Evolutionary conservation across 1,284 basidiomycete species (phyloP), one percentile per base, ranked within the genome.

Genomic region (Fomitopsis pinicola): DNA sequence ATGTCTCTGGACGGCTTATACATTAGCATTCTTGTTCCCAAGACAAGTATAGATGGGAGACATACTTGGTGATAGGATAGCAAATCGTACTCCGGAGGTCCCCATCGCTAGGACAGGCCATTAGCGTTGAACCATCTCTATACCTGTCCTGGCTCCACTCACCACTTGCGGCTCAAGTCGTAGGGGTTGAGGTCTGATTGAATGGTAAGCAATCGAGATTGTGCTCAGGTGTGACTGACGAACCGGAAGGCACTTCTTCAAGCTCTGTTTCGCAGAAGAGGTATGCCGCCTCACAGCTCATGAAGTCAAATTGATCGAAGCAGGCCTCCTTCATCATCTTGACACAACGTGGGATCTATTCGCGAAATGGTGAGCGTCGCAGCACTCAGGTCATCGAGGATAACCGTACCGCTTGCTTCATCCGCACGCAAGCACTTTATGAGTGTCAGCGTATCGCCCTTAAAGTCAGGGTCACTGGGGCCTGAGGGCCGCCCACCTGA

Each of bases 1-100:
- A 87, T 81, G 55, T 78, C 67, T 56, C 85, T 86, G 57, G 33
- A 56, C 17, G 17, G n/a, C 42, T 8, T 3, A 52, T 15, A 15
- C 8, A 8, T 42, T 1, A 33, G 30, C 30, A 33, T 5, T 8
- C 4, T 33, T 33, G 30, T 2, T 28, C 22, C 14, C 9, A 9
- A 22, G 14, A 33, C 30, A 33, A 2, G 12, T n/a, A n/a, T 38
- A 8, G 17, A 14, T 2, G 15, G 33, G 9, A 55, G 33, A 28
- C 38, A 14, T 55, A 66, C 65, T 61, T 61, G 10, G 55, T 61
- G 50, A 64, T 62, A 8, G 67, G 67, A 52, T 71, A 71, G 62
- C 69, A 71, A 7, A 71, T 58, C 14, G 62, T 64, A 7, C 60
- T 64, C 3, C 50, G 12, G 2, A 42, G 42, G 8, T 42, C 17